Percentiles rank a stretch among this genome's conserved stretches.
Evolutionary conservation across 2,329 filamentous ascomycete genomes (phyloP).

Genomic region (Pestalotiopsis sp.): DNA sequence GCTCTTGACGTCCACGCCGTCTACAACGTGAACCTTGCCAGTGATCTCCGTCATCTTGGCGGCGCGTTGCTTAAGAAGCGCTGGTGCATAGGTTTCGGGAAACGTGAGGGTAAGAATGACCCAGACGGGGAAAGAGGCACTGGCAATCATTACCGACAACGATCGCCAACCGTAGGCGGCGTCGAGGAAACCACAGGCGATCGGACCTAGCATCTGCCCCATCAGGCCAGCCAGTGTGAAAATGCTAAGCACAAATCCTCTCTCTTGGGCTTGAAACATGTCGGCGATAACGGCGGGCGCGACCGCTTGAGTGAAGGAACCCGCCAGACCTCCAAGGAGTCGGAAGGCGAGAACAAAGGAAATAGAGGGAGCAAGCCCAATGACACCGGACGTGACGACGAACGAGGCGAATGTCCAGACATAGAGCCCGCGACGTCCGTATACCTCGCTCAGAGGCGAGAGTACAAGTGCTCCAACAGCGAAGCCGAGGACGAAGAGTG

Average conservation of each 20-base stretch:
- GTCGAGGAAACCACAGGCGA: constrained; percentile 21
- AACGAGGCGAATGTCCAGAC: constrained; percentile 13
- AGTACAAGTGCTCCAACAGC: constrained; percentile 30
- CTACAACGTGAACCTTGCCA: constrained; percentile 24
- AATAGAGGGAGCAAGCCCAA: constrained; percentile 10
- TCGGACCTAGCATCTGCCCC: constrained; percentile 22
- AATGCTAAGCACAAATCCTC: constrained; percentile 15
- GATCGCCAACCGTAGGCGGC: constrained; percentile 20
- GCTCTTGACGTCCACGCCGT: constrained; percentile 17
- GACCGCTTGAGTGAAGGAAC: constrained; percentile 15
- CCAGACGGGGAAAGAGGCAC: constrained; percentile 15
- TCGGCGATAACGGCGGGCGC: constrained; percentile 15
- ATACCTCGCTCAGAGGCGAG: constrained; percentile 33
- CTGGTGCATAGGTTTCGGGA: constrained; percentile 32
- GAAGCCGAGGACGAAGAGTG: constrained; percentile 30
- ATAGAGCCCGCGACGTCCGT: constrained; percentile 24
- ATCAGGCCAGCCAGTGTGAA: constrained; percentile 19
- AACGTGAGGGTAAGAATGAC: constrained; percentile 16
- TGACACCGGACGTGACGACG: constrained; percentile 11
- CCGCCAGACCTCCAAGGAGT: constrained; percentile 12
- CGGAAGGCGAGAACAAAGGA: constrained; percentile 12
- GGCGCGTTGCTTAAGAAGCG: constrained; percentile 23
- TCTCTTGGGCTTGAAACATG: constrained; percentile 14
- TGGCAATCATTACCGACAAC: constrained; percentile 18
- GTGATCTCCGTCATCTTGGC: constrained; percentile 18